Evolutionary conservation across 352 stramenopile species (phyloP).

Genomic region (Phytophthora cactorum): DNA sequence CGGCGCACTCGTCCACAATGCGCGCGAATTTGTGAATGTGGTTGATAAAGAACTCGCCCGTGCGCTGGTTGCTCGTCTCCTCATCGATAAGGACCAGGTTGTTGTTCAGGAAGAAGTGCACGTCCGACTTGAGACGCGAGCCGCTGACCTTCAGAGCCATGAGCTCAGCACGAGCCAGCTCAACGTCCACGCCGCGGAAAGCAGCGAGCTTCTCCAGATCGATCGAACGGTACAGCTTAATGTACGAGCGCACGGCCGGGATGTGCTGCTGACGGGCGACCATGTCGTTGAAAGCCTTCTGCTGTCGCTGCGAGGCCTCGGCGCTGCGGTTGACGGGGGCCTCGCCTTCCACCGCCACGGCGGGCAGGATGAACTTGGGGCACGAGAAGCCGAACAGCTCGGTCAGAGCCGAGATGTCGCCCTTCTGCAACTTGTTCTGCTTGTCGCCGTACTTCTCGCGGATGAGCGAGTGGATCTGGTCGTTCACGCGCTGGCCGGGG

Average conservation of each 20-base stretch:
- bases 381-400: conserved; percentile 94
- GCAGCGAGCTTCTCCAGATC: conserved; percentile 93
- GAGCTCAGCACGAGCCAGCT: conserved; percentile 75
- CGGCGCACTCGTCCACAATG: conserved; percentile 85
- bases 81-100: conserved; percentile 87
- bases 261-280: conserved; percentile 89
- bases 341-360: conserved; percentile 64
- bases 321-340: conserved; percentile 57
- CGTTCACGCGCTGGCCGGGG: conserved; percentile 84
- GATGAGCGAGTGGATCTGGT: conserved; percentile 88
- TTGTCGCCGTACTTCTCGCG: conserved; percentile 96
- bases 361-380: conserved; percentile 96
- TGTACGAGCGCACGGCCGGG: conserved; percentile 93
- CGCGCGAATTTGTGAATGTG: conserved; percentile 90
- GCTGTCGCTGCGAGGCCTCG: conserved; percentile 79
- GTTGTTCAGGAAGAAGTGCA: conserved; percentile 85
- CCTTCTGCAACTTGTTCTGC: conserved; percentile 85
- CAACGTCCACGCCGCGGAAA: conserved; percentile 87
- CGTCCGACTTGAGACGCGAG: conserved; percentile 70
- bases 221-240: conserved; percentile 98
- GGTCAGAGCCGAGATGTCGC: conserved; percentile 78
- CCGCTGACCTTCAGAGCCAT: conserved; percentile 82
- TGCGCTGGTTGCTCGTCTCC: conserved; percentile 85
- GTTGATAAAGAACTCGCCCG: conserved; percentile 90
- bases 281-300: conserved; percentile 91